These are phyloP conservation scores for Retiboletus flavoniger DNA, from an alignment of 1,284 basidiomycete genomes.

Conservation along the genomic window DNA sequence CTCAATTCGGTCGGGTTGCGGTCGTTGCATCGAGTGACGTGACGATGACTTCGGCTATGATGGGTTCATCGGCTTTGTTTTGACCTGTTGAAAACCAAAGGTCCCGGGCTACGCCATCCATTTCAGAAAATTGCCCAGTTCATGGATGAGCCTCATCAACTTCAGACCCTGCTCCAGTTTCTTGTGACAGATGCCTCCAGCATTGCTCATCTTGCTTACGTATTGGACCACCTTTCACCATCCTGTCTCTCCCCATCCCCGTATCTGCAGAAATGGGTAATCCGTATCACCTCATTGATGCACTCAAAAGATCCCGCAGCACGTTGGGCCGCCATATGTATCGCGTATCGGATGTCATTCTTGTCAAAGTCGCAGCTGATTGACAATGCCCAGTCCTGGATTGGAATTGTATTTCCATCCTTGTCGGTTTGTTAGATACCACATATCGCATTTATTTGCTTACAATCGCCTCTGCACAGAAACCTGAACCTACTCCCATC, in stretches of 20 bases:
- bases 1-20: constrained; percentile 23
- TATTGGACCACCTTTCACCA: constrained; percentile 51
- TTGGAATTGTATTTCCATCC: constrained; percentile 58
- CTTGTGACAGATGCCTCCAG: constrained; percentile 65
- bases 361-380: constrained; percentile 59
- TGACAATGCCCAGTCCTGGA: constrained; percentile 70
- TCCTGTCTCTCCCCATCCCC: constrained; percentile 56
- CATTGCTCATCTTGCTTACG: constrained; percentile 54
- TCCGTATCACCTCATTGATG: constrained; percentile 65
- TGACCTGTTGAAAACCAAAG: constrained; percentile 33
- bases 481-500: constrained; percentile 59
- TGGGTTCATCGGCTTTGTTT: constrained; percentile 31
- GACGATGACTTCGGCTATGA: background rate
- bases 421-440: constrained; percentile 56
- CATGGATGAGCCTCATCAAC: constrained; percentile 42
- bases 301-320: constrained; percentile 69
- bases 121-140: constrained; percentile 3
- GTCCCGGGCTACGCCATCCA: background rate
- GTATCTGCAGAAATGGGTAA: constrained; percentile 70
- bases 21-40: constrained; percentile 14
- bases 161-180: constrained; percentile 66
- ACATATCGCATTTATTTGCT: constrained; percentile 22
- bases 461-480: constrained; percentile 44
- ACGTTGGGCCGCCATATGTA: constrained; percentile 72
- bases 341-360: constrained; percentile 63